Evolutionary conservation across 148 eudicot species (phyloP), one percentile per base, ranked within the genome.

Genomic region (Polygonum maritimum): DNA sequence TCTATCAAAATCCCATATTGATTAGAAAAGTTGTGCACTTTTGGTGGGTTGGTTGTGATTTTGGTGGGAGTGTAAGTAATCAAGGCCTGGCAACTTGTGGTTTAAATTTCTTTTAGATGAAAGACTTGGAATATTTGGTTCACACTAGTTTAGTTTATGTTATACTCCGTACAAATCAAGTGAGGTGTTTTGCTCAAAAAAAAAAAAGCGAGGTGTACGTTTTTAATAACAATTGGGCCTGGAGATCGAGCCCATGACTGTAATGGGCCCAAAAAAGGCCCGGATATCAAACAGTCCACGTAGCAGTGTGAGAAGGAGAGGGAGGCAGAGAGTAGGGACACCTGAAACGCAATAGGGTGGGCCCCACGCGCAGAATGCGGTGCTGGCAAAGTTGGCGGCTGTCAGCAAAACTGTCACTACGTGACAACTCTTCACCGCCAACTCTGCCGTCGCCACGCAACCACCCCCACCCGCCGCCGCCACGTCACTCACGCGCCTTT

Each of bases 181-280:
- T 7, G 7, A 4, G 41, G 40, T 39, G 3, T 39, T 39, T 39
- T 39, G 3, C 40, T 39, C 40, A 39, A 39, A 39, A 39, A 39
- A 39, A 39, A n/a, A n/a, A n/a, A 26, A 0, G 41, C 4, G 7
- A 4, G 41, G 31, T 26, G 31, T 26, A 26, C 31, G 1, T 26
- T 26, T 26, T 1, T 26, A 16, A 51, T 4, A 51, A 15, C 1
- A 16, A 16, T 52, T 7, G 21, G 57, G 57, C 57, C 57, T 52
- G 18, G 57, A 15, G 19, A 15, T 16, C 3, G 19, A n/a, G 57
- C n/a, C 57, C 57, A 16, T 52, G 57, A 52, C 19, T 15, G 7
- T 52, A 60, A 60, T 60, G 69, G 36, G 69, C 69, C 69, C 69
- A 60, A 26, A 60, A 26, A n/a, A 55, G 62, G 2, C 52, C 52